These are phyloP conservation scores for Phaeosphaeriaceae sp. DNA, from an alignment of 2,329 filamentous ascomycete species.

Conservation along the genomic window DNA sequence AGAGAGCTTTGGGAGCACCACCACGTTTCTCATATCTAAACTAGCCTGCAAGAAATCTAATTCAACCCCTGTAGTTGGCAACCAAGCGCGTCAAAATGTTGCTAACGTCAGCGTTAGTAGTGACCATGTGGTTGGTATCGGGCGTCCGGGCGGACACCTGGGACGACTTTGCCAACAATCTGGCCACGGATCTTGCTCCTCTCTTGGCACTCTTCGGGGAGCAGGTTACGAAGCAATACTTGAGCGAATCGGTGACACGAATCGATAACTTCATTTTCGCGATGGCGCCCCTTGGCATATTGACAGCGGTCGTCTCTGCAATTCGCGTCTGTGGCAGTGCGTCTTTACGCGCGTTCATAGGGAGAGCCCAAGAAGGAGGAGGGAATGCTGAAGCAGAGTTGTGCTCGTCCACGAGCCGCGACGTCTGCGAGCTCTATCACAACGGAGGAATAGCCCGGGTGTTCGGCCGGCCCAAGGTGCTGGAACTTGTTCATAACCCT, in stretches of 20 bases:
- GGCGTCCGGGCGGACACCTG: too few species aligned
- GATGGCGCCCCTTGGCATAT: conserved; percentile 49
- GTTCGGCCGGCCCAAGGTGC: conserved; percentile 12
- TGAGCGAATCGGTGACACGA: conserved; percentile 28
- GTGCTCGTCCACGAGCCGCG: conserved; percentile 47
- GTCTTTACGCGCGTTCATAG: conserved; percentile 49
- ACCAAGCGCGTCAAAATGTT: too few species aligned
- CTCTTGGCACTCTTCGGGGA: conserved; percentile 38
- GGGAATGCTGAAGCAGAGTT: conserved; percentile 49
- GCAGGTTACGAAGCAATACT: conserved; percentile 41
- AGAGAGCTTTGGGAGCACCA: too few species aligned
- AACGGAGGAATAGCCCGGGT: conserved; percentile 5
- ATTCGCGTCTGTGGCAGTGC: conserved; percentile 39
- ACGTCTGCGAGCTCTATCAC: conserved; percentile 20
- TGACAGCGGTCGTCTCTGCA: conserved; percentile 46
- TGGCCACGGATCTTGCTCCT: conserved; percentile 45
- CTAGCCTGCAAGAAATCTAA: too few species aligned
- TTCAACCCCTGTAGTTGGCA: too few species aligned
- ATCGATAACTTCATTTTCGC: conserved; percentile 45
- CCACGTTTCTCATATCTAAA: too few species aligned
- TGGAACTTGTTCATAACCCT: conserved; percentile 28
- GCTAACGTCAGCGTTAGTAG: too few species aligned
- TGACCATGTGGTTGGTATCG: too few species aligned
- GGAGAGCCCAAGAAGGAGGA: conserved; percentile 46
- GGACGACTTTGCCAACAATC: conserved; percentile 44